Evolutionary conservation across 1,284 basidiomycete species (phyloP).

Genomic region (Takashimella tepidaria): DNA sequence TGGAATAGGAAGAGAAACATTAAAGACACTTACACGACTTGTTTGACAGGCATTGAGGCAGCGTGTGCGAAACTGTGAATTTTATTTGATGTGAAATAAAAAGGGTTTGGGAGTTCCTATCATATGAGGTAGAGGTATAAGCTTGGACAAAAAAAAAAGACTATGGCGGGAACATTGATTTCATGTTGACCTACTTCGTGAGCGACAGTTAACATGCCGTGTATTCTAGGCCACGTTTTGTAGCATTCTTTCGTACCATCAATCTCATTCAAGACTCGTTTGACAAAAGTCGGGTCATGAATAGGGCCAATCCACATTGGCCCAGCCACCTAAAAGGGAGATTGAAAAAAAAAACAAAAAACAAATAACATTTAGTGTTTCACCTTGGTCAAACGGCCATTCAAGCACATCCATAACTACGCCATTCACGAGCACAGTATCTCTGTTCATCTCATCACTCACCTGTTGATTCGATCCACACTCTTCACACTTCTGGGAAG

Average conservation of each 20-base stretch:
- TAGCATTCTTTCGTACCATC: conserved; percentile 58
- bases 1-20: neutral
- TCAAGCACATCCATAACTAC: no score
- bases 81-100: conserved; percentile 87
- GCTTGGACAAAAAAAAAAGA: conserved; percentile 3
- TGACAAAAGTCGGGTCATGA: conserved; percentile 71
- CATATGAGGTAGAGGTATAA: conserved; percentile 3
- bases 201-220: conserved; percentile 90
- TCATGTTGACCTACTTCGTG: no score
- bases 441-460: conserved; percentile 9
- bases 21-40: conserved; percentile 62
- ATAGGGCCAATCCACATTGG: conserved; percentile 95
- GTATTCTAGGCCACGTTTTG: conserved; percentile 77
- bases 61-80: conserved; percentile 58
- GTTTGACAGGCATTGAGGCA: conserved; percentile 54
- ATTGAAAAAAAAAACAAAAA: no score
- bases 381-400: no score
- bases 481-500: conserved; percentile 63
- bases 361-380: no score
- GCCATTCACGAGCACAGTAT: no score
- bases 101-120: conserved; percentile 73
- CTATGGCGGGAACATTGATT: no score
- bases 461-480: conserved; percentile 75
- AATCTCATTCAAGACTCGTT: conserved; percentile 69
- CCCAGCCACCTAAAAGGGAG: conserved; percentile 62